Conservation (phyloP, 495 filamentous ascomycete genomes). For the Penicillium ochrochloron region DNA sequence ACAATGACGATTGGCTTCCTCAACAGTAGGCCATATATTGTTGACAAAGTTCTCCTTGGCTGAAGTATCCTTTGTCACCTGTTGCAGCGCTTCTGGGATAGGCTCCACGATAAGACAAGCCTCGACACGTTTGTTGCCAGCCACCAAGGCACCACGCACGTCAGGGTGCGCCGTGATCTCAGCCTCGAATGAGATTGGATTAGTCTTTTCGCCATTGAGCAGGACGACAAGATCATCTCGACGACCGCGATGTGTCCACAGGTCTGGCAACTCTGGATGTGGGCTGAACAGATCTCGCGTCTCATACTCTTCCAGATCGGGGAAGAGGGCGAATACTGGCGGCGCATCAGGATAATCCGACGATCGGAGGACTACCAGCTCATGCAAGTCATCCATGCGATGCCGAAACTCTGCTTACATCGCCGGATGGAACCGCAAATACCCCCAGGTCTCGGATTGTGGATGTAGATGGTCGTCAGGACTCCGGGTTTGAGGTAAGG, state of each 20-base stretch:
- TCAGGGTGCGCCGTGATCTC: conserved; percentile 25
- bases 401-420: conserved; percentile 2
- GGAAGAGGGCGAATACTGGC: conserved; percentile 28
- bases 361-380: conserved; percentile 38
- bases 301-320: conserved; percentile 53
- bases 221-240: conserved; percentile 48
- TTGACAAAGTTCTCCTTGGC: conserved; percentile 24
- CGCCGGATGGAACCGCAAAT: neutral
- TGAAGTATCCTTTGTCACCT: neutral
- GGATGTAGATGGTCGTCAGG: neutral
- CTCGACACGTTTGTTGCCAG: conserved; percentile 38
- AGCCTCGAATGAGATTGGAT: conserved; percentile 41
- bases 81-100: neutral
- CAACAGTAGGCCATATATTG: conserved; percentile 45
- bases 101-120: conserved; percentile 39
- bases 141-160: conserved; percentile 33
- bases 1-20: conserved; percentile 16
- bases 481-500: conserved; percentile 5
- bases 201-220: conserved; percentile 46
- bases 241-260: conserved; percentile 38
- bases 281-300: conserved; percentile 60
- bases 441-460: neutral
- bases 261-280: conserved; percentile 29
- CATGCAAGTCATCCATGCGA: conserved; percentile 54
- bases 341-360: neutral